These are phyloP conservation scores for Aquanectria penicillioides DNA, from an alignment of 2,329 filamentous ascomycete species.

Conservation along the genomic window DNA sequence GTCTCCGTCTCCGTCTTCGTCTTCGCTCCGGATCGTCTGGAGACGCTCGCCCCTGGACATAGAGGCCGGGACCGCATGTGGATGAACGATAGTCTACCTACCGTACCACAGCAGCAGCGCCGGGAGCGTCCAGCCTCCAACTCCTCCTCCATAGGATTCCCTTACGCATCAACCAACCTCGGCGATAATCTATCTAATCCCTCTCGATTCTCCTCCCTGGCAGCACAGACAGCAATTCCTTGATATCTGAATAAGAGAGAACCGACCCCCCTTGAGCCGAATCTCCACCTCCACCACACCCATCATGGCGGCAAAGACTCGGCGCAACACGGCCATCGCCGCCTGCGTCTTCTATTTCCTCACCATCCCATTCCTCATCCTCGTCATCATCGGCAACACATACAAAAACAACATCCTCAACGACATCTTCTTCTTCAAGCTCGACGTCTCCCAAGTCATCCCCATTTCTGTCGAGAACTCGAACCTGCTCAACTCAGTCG, in stretches of 20 bases:
- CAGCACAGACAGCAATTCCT: not conserved
- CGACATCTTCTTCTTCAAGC: slow-evolving; percentile 83
- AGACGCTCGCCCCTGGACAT: too few species aligned
- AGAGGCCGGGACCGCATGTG: too few species aligned
- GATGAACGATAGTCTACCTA: too few species aligned
- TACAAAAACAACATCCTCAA: slow-evolving; percentile 69
- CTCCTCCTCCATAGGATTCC: too few species aligned
- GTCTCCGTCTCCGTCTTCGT: too few species aligned
- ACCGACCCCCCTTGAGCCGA: not conserved
- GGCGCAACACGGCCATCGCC: slow-evolving; percentile 70
- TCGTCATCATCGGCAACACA: slow-evolving; percentile 82
- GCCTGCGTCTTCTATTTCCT: slow-evolving; percentile 78
- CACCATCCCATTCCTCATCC: slow-evolving; percentile 80
- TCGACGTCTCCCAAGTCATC: slow-evolving; percentile 85
- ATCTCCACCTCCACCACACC: not conserved
- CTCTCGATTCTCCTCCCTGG: not conserved
- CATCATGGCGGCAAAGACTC: slow-evolving; percentile 41
- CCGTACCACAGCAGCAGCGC: not conserved
- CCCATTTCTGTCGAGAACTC: slow-evolving; percentile 77
- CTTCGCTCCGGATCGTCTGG: too few species aligned
- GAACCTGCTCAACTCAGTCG: slow-evolving; percentile 85
- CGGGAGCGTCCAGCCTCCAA: slow-evolving; percentile 15
- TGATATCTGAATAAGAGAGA: not conserved
- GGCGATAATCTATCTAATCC: not conserved
- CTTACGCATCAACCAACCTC: not conserved